Base-by-base conservation (phyloP, 805 yeast genomes). In the Ogataea dorogensis region DNA sequence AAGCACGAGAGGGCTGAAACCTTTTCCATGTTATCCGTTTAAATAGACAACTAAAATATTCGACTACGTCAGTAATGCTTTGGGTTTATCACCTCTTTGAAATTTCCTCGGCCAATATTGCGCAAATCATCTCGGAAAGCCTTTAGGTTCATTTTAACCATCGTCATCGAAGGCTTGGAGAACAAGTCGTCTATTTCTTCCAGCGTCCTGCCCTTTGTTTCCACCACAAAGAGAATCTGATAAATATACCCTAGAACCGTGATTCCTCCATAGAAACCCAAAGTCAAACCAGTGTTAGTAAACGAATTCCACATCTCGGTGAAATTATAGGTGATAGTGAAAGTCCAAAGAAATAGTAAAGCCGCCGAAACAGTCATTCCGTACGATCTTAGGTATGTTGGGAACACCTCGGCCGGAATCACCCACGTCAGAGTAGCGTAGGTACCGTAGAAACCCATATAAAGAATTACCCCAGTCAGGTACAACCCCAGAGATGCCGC, bases 361-460 rank as follows among this genome's bases (percentile, higher is more conserved):
- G 75, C 67, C n/a, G 77, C 68, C 49, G 79, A 68, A 36, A 77
- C 69, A 13, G 85, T 73, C 81, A 79, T 77, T 45, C 86, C 85
- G 42, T 74, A 63, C 10, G 82, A 70, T 59, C 84, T 71, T 28
- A 80, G 68, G 40, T 74, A 67, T 43, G 75, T 61, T 24, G 77
- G 77, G 54, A 74, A 80, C 13, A 75, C 71, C 53, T 79, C 86
- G 3, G 86, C 69, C 2, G 85, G 85, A 38, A 76, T 58, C 21
- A 79, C 85, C 82, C 83, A 80, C 1, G 86, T 78, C 51, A 79
- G 67, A 42, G 79, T 72, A 12, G 85, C 75, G 50, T 79, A 79
- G 5, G 80, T 67, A 37, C 85, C 86, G 40, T 78, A 79, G 68
- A 77, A 77, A 34, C 70, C 72, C 77, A 75, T 75, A 61, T 79